Base-by-base conservation (phyloP, 2,329 filamentous ascomycete species). In the Aspergillus sp. region DNA sequence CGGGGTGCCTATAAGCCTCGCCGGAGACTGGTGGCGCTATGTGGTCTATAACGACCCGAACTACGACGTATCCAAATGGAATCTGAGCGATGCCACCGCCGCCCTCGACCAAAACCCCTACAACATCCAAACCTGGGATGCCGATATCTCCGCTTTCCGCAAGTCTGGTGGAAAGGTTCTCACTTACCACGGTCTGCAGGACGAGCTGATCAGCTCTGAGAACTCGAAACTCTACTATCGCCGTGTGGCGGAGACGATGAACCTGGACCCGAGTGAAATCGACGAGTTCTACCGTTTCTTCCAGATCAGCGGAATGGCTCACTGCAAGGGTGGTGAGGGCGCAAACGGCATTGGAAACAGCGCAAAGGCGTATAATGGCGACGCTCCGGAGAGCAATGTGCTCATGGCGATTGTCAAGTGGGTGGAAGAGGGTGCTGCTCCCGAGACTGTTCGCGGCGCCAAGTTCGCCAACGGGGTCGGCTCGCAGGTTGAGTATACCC, bases 201-300 rank as follows among this genome's bases (percentile, higher is more conserved):
- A 73, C 45, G 69, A 74, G 8, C 68, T 77, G 36, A 82, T 81
- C 45, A 70, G 75, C 9, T 73, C 73, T 0, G 71, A 72, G 0
- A 70, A 74, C 19, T 74, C 72, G 2, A 69, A 74, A 7, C 76
- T 76, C 57, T 82, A 70, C 56, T 76, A 77, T 59, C 64, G 70
- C 12, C 66, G 71, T 10, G 69, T 78, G 1, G 55, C 58, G 4
- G 51, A 64, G 26, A 57, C 60, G 0, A 68, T 76, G 59, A 61
- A 67, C 0, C 42, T 63, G 4, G 45, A 54, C 0, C 57, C 65
- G 0, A 41, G 51, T 4, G 47, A 61, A 1, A 49, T 72, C 5
- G 69, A 72, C 48, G 62, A 64, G 0, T 72, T 70, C 51, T 68
- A 72, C 41, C 70, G 71, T 40, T 73, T 74, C 53, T 80, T 80